A percentile compares a stretch with the other conserved stretches of the same genome.
These are phyloP conservation scores for Taphrina confusa DNA, from an alignment of 1,139 yeast genomes.

Conservation along the genomic window DNA sequence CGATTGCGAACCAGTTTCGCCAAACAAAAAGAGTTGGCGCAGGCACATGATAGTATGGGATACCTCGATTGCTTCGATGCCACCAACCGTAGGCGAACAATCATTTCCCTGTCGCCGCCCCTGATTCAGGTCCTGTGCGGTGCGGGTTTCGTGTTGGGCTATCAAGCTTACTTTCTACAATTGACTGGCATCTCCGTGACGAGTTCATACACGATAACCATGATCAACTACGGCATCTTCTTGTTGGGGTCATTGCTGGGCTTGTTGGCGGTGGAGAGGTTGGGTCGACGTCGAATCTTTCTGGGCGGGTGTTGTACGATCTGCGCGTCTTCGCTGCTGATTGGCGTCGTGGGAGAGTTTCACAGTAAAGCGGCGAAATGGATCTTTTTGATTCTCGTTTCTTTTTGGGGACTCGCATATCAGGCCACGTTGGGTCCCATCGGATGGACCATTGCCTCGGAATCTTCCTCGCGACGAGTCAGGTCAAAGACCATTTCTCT, in stretches of 20 bases:
- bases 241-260: not conserved
- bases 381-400: constrained; percentile 1
- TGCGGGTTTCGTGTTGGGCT: constrained; percentile 2
- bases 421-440: constrained; percentile 59
- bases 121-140: constrained; percentile 9
- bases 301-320: not conserved
- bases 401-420: not conserved
- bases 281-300: constrained; percentile 1
- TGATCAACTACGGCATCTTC: constrained; percentile 3
- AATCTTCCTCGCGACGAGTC: constrained; percentile 67
- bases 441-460: constrained; percentile 75
- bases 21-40: not conserved
- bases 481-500: constrained; percentile 75
- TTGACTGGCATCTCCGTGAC: not conserved
- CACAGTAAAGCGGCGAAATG: not conserved
- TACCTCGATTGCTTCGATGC: not conserved
- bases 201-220: not conserved
- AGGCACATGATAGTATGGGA: not conserved
- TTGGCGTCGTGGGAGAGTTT: constrained; percentile 1
- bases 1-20: not conserved
- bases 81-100: not conserved
- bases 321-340: constrained; percentile 1
- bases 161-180: constrained; percentile 7
- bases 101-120: constrained; percentile 4
- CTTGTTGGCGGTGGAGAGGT: not conserved